phyloP scores from a whole-genome alignment of 345 rosid genomes.

The Aquilaria malaccensis region DNA sequence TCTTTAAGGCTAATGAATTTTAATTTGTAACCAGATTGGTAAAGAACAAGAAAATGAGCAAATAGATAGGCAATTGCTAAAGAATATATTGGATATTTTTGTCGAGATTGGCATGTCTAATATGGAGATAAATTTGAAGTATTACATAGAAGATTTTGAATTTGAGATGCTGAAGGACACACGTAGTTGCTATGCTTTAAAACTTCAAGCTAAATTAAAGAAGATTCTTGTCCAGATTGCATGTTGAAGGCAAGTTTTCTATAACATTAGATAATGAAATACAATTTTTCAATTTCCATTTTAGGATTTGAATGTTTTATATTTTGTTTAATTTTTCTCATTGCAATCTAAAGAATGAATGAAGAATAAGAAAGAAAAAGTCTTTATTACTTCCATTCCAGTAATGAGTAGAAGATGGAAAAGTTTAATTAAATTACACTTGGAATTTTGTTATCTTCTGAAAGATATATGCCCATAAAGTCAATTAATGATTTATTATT shows the following conservation, averaged over 20 bases:
- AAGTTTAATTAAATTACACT: conserved; percentile 46
- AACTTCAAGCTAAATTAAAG: conserved; percentile 75
- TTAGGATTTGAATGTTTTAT: not conserved
- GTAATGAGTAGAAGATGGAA: conserved; percentile 81
- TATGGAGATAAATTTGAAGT: conserved; percentile 36
- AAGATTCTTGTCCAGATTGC: conserved; percentile 77
- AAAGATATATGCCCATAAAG: not conserved
- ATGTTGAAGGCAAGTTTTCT: conserved; percentile 56
- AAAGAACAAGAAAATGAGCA: conserved; percentile 87
- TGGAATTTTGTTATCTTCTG: no score
- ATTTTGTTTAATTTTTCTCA: conserved; percentile 7
- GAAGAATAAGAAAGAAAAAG: conserved; percentile 85
- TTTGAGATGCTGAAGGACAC: conserved; percentile 59
- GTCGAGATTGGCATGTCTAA: conserved; percentile 81
- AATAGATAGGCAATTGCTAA: conserved; percentile 70
- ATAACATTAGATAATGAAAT: not conserved
- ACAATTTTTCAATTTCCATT: conserved; percentile 2
- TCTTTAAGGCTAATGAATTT: not conserved
- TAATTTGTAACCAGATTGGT: conserved; percentile 43
- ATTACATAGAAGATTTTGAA: conserved; percentile 81
- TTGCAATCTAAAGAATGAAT: conserved; percentile 87
- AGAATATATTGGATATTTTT: conserved; percentile 70
- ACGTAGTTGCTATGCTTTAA: conserved; percentile 74
- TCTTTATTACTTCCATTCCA: conserved; percentile 78
- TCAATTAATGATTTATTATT: no score